Evolutionary conservation across 2,329 filamentous ascomycete species (phyloP).

Genomic region (Clonostachys byssicola): DNA sequence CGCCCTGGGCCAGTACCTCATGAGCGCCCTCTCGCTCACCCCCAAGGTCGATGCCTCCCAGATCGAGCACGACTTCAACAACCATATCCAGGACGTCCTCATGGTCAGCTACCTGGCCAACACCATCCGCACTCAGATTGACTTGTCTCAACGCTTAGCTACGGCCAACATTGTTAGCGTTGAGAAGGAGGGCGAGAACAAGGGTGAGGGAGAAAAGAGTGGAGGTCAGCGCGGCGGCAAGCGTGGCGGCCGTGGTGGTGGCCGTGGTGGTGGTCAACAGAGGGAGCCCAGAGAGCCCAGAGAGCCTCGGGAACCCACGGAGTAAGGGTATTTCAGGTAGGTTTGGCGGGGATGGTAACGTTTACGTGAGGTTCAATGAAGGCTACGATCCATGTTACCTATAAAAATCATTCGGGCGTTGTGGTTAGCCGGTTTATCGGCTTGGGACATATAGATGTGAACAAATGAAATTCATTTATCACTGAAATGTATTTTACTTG

Average conservation of each 20-base stretch:
- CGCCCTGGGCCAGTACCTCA: conserved; percentile 88
- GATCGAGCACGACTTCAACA: conserved; percentile 98
- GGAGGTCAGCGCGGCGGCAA: conserved; percentile 40
- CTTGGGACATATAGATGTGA: conserved; percentile 1
- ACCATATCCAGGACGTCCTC: conserved; percentile 98
- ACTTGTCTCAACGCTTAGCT: conserved; percentile 90
- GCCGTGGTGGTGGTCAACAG: conserved; percentile 35
- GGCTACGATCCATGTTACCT: conserved; percentile 21
- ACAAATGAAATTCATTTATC: conserved; percentile 19
- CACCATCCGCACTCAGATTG: conserved; percentile 98
- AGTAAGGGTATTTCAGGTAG: background rate
- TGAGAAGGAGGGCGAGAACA: conserved; percentile 46
- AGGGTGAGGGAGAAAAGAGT: conserved; percentile 36
- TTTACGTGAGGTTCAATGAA: conserved; percentile 14
- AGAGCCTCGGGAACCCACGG: conserved; percentile 32
- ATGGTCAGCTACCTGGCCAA: conserved; percentile 98
- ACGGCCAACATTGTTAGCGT: conserved; percentile 60
- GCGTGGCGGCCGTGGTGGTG: conserved; percentile 46
- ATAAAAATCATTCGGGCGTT: conserved; percentile 28
- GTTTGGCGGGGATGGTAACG: conserved; percentile 7
- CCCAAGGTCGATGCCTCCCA: conserved; percentile 90
- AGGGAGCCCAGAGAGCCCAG: conserved; percentile 47
- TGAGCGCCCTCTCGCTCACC: conserved; percentile 87
- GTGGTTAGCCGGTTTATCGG: conserved; percentile 18
- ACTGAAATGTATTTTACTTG: background rate